Evolutionary conservation across 129 eudicot species (phyloP).

Genomic region (Tanacetum coccineum): DNA sequence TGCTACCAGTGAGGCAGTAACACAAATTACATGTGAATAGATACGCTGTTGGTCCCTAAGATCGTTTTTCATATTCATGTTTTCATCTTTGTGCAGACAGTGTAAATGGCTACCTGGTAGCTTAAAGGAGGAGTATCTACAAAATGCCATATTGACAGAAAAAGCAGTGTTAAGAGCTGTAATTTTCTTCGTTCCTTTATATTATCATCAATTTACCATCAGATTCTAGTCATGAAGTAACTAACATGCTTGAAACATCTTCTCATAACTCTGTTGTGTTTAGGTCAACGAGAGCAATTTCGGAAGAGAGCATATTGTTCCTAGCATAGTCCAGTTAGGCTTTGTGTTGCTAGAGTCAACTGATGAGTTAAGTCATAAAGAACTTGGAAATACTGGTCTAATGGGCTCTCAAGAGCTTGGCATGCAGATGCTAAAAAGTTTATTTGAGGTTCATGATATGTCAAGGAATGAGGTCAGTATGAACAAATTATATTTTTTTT

Average conservation of each 20-base stretch:
- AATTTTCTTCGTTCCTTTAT: constrained; percentile 5
- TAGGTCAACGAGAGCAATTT: constrained; percentile 64
- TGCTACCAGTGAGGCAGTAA: neutral
- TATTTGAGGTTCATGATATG: constrained; percentile 82
- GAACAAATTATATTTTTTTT: neutral
- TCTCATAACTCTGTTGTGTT: constrained; percentile 10
- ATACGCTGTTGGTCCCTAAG: too few species aligned
- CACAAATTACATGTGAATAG: neutral
- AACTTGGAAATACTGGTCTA: constrained; percentile 45
- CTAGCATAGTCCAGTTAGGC: constrained; percentile 67
- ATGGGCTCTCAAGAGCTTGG: constrained; percentile 72
- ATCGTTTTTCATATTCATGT: too few species aligned
- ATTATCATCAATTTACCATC: neutral
- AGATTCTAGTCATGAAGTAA: constrained; percentile 4
- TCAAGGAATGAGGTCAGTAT: constrained; percentile 73
- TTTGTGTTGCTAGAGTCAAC: constrained; percentile 65
- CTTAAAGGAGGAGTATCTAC: constrained; percentile 61
- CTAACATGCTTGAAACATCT: neutral
- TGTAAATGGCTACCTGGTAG: constrained; percentile 74
- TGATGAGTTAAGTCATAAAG: constrained; percentile 46
- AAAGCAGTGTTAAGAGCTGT: constrained; percentile 70
- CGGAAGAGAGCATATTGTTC: constrained; percentile 79
- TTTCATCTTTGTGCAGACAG: constrained; percentile 40
- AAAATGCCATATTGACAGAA: constrained; percentile 50
- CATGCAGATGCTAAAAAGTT: constrained; percentile 56